Evolutionary conservation across 2,329 filamentous ascomycete genomes (phyloP), one percentile per base, ranked within the genome.

Genomic region (Domatiomyces globalis): DNA sequence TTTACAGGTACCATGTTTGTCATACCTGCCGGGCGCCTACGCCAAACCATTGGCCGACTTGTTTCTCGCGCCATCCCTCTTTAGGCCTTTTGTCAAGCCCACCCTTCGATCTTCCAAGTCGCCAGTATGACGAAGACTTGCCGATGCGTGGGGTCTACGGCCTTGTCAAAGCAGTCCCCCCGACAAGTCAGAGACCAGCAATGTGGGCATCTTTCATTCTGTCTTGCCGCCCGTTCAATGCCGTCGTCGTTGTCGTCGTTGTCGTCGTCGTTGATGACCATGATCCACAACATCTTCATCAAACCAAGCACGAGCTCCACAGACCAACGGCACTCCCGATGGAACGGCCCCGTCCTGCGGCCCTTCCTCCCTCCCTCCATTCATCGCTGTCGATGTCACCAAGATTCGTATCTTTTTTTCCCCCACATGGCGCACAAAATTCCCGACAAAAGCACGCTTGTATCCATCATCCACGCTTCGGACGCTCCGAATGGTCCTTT

Each of bases 1-100:
- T 56, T 47, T 49, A 56, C 56, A 47, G 8, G 44, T 57, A 54
- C 51, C 46, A 44, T 25, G 19, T 42, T 20, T 46, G 56, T 58
- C 55, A 50, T 52, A 54, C 55, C 53, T 51, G 20, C 15, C 46
- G 43, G 43, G 5, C 45, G 15, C n/a, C 7, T 50, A 46, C 51
- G n/a, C 8, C n/a, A 20, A 45, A 25, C 45, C 25, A 56, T 53
- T 57, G 56, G 54, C 51, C 49, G 43, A 43, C 43, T 46, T 44
- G 15, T 19, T 19, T 42, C 15, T 18, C 25, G 45, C 48, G 46
- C 50, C 12, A 47, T 25, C 3, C 45, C 29, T 5, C 27, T 12
- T 36, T 29, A 9, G 27, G 45, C 3, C 17, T 29, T 3, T 10
- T 15, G 33, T 15, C 33, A 39, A 12, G 33, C 33, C 33, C 33